phyloP scores from a whole-genome alignment of 345 rosid species.

The Ricinus communis region DNA sequence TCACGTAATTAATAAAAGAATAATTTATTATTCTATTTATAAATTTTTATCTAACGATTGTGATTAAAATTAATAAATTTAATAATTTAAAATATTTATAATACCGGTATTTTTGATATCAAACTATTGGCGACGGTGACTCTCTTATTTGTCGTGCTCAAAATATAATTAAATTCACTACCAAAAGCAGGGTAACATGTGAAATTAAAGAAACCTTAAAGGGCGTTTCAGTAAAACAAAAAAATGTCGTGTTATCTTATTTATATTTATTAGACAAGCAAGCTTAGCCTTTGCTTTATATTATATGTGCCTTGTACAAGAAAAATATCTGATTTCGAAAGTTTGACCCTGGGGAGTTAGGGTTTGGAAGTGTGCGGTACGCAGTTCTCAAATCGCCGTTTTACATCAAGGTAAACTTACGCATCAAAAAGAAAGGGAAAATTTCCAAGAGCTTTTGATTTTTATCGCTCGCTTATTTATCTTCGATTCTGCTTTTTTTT shows the following conservation, averaged over 20 bases:
- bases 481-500: neutral
- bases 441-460: neutral
- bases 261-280: neutral
- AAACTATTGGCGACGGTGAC: no score
- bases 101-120: no score
- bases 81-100: no score
- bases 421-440: no score
- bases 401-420: neutral
- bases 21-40: no score
- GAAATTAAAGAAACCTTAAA: neutral
- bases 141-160: no score
- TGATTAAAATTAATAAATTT: no score
- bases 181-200: neutral
- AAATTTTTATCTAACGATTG: no score
- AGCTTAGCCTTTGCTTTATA: neutral
- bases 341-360: neutral
- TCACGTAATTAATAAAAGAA: no score
- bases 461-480: no score
- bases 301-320: neutral
- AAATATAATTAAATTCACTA: no score
- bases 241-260: neutral
- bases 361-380: neutral
- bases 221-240: neutral
- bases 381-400: no score
- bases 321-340: neutral